Evolutionary conservation across 2,329 filamentous ascomycete genomes (phyloP), one percentile per base, ranked within the genome.

Genomic region (Stagonosporopsis rhizophila): DNA sequence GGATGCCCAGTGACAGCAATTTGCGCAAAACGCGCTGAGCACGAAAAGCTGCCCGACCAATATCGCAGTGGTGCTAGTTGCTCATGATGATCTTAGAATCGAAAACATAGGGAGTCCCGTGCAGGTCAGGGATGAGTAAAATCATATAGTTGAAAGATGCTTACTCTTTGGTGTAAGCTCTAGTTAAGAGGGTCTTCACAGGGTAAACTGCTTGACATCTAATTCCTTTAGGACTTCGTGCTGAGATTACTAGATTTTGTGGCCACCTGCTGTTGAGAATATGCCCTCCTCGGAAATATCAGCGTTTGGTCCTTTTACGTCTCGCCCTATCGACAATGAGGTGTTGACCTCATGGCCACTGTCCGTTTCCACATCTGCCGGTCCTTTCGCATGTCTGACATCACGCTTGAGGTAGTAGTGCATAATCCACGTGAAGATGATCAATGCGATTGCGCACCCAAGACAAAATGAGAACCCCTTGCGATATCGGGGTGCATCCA

Each of bases 401-500:
- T 52, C 53, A 7, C 47, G 41, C 27, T 56, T 56, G 12, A 47
- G 37, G 28, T 42, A 51, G 28, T 46, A 56, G 23, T 51, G 42
- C 34, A 39, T 39, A 11, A 30, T 30, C 44, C 35, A 47, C 22
- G 51, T 54, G 23, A 54, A 54, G 2, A 28, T 5, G 4, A 48
- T 54, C 15, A 54, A 6, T 15, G 41, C 51, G 17, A 54, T 17
- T 8, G 51, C 51, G 35, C 51, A 54, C 2, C 44, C 51, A 19
- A 54, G 51, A 23, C 51, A 56, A 14, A 56, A 56, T 5, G 52
- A 49, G 32, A 44, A 56, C 6, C 54, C 54, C 30, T 48, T 55
- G 14, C 45, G 23, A 34, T 45, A 58, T 12, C 50, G 19, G 8
- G 56, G 56, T 19, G 50, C 35, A 23, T 54, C 56, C 22, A 58